phyloP scores from a whole-genome alignment of 2,329 filamentous ascomycete genomes.

The Anisogramma anomala region DNA sequence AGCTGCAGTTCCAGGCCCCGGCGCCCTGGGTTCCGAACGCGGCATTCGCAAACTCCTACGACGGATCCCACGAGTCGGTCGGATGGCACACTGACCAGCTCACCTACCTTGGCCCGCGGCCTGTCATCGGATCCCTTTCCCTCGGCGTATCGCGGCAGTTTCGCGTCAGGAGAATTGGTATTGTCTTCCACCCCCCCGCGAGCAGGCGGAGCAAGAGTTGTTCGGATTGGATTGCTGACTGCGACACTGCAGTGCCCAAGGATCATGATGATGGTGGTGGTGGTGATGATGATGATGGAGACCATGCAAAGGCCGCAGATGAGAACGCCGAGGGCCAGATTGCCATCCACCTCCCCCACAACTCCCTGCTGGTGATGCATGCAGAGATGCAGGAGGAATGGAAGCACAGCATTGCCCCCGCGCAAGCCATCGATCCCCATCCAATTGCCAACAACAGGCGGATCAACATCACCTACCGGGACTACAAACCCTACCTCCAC shows the following conservation, averaged over 20 bases:
- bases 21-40: conserved; percentile 72
- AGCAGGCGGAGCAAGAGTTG: background rate
- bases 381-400: conserved; percentile 96
- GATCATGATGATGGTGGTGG: conserved; percentile 43
- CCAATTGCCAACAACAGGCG: conserved; percentile 67
- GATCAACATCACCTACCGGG: conserved; percentile 89
- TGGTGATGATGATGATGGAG: too few relatives aligned
- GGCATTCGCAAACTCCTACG: conserved; percentile 90
- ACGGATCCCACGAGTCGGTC: conserved; percentile 67
- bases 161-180: conserved; percentile 58
- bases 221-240: conserved; percentile 15
- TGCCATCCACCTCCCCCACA: conserved; percentile 86
- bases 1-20: conserved; percentile 67
- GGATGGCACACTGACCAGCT: conserved; percentile 90
- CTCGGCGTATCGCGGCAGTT: conserved; percentile 91
- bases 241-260: conserved; percentile 30
- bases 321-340: conserved; percentile 78
- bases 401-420: conserved; percentile 79
- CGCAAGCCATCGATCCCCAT: conserved; percentile 69
- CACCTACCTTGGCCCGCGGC: conserved; percentile 73
- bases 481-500: conserved; percentile 67
- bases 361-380: conserved; percentile 89
- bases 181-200: conserved; percentile 41
- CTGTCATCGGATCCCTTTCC: conserved; percentile 81
- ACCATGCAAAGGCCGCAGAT: too few relatives aligned